Conservation (phyloP, 1,284 basidiomycete genomes). For the Trichosporon coremiiforme region DNA sequence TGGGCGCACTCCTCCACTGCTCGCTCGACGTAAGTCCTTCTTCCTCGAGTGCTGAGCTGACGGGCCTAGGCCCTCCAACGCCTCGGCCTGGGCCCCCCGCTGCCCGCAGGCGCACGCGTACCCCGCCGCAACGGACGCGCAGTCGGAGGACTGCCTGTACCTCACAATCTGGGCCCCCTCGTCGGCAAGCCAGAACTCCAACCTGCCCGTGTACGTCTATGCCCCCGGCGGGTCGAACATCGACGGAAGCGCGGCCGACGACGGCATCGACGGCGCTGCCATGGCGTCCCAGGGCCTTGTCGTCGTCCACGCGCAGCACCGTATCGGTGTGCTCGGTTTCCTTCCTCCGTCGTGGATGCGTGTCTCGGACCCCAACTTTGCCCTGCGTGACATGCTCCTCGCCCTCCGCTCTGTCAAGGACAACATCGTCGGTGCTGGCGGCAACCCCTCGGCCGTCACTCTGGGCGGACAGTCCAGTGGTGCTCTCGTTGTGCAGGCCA, state of each 20-base stretch:
- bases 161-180: constrained; percentile 71
- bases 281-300: constrained; percentile 74
- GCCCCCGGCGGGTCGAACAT: constrained; percentile 82
- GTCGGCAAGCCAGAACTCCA: constrained; percentile 41
- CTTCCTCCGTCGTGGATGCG: constrained; percentile 56
- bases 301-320: constrained; percentile 69
- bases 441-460: constrained; percentile 67
- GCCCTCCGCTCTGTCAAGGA: constrained; percentile 60
- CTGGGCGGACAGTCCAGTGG: constrained; percentile 86
- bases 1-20: constrained; percentile 35
- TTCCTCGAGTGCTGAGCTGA: not conserved
- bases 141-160: constrained; percentile 73
- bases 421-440: constrained; percentile 72
- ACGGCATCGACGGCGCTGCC: constrained; percentile 75
- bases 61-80: constrained; percentile 52
- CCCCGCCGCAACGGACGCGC: constrained; percentile 56
- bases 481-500: constrained; percentile 73
- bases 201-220: constrained; percentile 66
- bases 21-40: constrained; percentile 31
- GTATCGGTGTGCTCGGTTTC: constrained; percentile 71
- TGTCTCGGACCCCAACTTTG: constrained; percentile 19
- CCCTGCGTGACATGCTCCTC: constrained; percentile 12
- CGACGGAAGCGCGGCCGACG: constrained; percentile 67
- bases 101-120: constrained; percentile 64
- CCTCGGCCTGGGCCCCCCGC: constrained; percentile 43